Percentiles rank a stretch among this genome's conserved stretches.
These are phyloP conservation scores for Colletotrichum cuscutae DNA, from an alignment of 2,329 filamentous ascomycete genomes.

Conservation along the genomic window DNA sequence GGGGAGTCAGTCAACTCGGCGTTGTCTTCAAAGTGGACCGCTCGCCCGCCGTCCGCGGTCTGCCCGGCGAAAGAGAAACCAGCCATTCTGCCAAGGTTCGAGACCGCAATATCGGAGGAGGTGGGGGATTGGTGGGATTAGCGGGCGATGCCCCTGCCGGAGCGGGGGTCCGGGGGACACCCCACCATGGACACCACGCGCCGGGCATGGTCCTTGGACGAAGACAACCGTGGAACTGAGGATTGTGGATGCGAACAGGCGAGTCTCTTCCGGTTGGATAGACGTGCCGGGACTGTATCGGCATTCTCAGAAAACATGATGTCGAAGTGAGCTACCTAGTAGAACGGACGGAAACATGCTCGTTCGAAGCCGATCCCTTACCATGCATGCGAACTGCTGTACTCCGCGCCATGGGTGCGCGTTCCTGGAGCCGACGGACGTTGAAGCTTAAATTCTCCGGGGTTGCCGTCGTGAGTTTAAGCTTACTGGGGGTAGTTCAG, in stretches of 20 bases:
- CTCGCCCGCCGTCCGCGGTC: neutral
- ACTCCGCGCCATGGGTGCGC: neutral
- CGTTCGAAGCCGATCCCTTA: neutral
- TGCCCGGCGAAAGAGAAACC: neutral
- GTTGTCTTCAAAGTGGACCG: neutral
- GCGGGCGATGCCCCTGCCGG: neutral
- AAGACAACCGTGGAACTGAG: neutral
- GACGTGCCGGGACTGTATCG: too few relatives aligned
- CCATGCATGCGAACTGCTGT: neutral
- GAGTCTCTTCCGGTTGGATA: too few relatives aligned
- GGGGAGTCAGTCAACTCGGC: neutral
- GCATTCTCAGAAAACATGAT: too few relatives aligned
- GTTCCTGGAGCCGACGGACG: conserved; percentile 6
- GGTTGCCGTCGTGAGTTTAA: neutral
- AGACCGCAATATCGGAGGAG: conserved; percentile 9
- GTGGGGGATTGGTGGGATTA: conserved; percentile 26
- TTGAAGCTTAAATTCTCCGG: conserved; percentile 27
- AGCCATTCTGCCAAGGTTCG: neutral
- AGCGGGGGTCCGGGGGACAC: neutral
- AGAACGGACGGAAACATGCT: neutral
- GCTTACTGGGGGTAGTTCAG: neutral
- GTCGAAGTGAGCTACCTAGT: too few relatives aligned
- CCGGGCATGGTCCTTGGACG: neutral
- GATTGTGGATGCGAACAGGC: too few relatives aligned
- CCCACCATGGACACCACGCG: neutral